Base-by-base conservation (phyloP, 108 stramenopile species). In the Aurantiochytrium sp. region DNA sequence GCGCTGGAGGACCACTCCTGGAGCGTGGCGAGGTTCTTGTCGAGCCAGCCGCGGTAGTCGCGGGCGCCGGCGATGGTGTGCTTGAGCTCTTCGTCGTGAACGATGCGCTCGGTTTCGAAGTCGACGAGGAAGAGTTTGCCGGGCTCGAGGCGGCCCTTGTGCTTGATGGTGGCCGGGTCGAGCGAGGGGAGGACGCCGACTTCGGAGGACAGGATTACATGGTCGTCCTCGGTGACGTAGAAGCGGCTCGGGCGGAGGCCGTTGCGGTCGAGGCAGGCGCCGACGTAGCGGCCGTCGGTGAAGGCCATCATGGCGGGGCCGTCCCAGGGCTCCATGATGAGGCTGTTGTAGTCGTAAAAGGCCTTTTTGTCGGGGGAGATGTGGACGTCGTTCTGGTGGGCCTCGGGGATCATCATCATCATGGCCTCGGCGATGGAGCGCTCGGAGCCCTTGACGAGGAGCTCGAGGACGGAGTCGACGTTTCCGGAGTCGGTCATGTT, bases 301-400 rank as follows among this genome's bases (percentile, higher is more conserved):
- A 98, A 98, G 86, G 97, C 97, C 86, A 98, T 97, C 96, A 97
- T 97, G 87, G 98, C 98, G 37, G 98, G 98, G 68, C 98, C 98
- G 91, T 98, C 98, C 98, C 98, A 98, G 32, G 98, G 98, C 94
- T 98, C 98, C 98, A 97, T 98, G 86, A 97, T 91, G 89, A 95
- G 96, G 8, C 96, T 96, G 89, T 98, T 97, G 94, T 97, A 98
- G 91, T 98, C 97, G 91, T 98, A 98, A 88, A 98, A 98, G 34
- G 96, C 95, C 86, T 96, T 96, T 92, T 97, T 97, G 81, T 95
- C 88, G 59, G 96, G 94, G 34, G 95, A 93, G 55, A 98, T 89
- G 88, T 95, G 93, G 34, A 27, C 27, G 88, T 93, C 91, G 89
- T 98, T 97, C 92, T 98, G 97, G 96, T 96, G 95, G 32, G 97